Evolutionary conservation across 225 moss, liverwort and hornwort genomes (phyloP), one percentile per base, ranked within the genome.

Genomic region (Physcomitrellopsis africana): DNA sequence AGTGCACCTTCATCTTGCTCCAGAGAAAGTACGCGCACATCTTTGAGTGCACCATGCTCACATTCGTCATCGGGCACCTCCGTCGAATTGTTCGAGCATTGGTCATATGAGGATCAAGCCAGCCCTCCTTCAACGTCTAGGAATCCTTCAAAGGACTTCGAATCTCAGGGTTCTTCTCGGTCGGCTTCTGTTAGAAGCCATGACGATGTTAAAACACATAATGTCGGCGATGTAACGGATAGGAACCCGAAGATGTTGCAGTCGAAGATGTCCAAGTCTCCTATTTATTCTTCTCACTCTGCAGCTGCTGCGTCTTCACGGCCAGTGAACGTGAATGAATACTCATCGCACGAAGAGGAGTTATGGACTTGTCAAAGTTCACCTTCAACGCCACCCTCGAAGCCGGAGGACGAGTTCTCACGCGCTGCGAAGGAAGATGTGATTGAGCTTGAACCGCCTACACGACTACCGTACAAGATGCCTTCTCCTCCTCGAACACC

Each of bases 391-490:
- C 60, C 72, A 2, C 9, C 11, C 20, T 22, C 43, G 18, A 19
- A 44, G 19, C 7, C 11, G 4, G 69, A 54, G 57, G 46, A 5
- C 11, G 18, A 19, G 8, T 37, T 37, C 7, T 37, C 32, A 4
- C 1, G 32, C 32, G 4, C 32, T 2, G 32, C 32, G 1, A 37
- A 10, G 6, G 72, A 56, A 12, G 53, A 67, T 16, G 11, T 3
- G 41, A 11, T 3, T 7, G 11, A 20, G 63, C 32, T 3, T 7
- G 74, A 67, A 9, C 72, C 63, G 1, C 75, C 45, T 0, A 79
- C 79, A 2, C 76, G 81, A 8, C 72, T 85, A 9, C 85, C 85
- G 0, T 85, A 81, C 3, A 85, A 76, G 23, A 85, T 85, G 85
- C 85, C 85, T 17, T 58, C 51, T 17, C 59, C 51, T 17, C 59